Evolutionary conservation across 208 protist species (phyloP).

Genomic region (Acanthamoeba castellanii): DNA sequence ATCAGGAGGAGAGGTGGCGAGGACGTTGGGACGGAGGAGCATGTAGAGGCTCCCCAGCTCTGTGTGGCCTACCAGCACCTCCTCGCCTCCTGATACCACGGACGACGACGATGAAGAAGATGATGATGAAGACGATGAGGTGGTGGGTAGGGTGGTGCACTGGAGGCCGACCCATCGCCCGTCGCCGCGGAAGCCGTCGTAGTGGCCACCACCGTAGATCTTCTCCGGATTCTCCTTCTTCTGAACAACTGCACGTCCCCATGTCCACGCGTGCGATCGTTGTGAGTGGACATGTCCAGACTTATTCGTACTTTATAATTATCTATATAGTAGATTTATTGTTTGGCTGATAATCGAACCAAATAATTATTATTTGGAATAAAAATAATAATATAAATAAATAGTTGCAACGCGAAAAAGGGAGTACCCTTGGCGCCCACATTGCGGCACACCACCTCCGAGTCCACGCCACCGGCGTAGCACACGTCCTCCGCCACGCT

Average conservation of each 20-base stretch:
- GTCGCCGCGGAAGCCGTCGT: constrained; percentile 32
- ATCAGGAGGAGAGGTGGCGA: too few relatives aligned
- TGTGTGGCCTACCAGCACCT: not conserved
- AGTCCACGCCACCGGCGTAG: constrained; percentile 27
- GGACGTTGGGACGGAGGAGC: not conserved
- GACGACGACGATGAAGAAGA: too few relatives aligned
- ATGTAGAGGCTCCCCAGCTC: not conserved
- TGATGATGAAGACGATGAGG: not conserved
- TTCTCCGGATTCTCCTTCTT: constrained; percentile 39
- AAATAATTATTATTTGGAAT: not conserved
- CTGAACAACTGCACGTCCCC: not conserved
- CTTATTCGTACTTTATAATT: too few relatives aligned
- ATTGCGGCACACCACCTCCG: constrained; percentile 9
- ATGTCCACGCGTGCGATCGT: not conserved
- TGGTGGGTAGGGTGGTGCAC: not conserved
- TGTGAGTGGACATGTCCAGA: not conserved
- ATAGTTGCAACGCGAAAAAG: too few relatives aligned
- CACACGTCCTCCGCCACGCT: not conserved
- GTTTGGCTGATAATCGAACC: not conserved
- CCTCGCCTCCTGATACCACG: not conserved
- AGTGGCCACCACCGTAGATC: constrained; percentile 24
- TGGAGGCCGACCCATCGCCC: constrained; percentile 21
- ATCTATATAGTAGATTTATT: too few relatives aligned
- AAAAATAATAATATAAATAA: not conserved
- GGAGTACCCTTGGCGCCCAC: not conserved